Evolutionary conservation across 2,329 filamentous ascomycete genomes (phyloP), one percentile per base, ranked within the genome.

Genomic region (Nannizziopsis barbatae): DNA sequence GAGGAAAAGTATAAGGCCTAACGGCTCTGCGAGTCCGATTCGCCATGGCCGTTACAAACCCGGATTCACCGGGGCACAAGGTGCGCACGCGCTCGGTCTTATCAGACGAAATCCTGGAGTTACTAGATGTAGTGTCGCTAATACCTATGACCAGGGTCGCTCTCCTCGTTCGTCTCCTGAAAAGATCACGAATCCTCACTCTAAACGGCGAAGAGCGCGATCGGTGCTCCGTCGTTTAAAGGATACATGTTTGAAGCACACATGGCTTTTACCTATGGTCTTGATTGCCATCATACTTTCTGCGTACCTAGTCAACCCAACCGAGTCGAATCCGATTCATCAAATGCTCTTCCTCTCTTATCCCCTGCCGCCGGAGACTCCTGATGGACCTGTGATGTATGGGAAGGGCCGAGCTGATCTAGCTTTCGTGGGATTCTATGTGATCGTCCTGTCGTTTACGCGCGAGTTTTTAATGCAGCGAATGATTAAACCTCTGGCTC

Each of bases 391-490:
- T 14, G 66, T 71, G 20, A 84, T 89, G 61, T 96, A 95, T 69
- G 88, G 83, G 65, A 95, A 95, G 66, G 89, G 89, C n/a, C 74
- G 68, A 36, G 84, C 82, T 72, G 89, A 96, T 64, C 73, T 95
- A 47, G 84, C 84, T 38, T 90, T 96, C 59, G 86, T 95, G 47
- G 71, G 73, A 51, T 95, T 95, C 71, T 95, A 95, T 70, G 90
- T 79, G 36, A 71, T 95, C 50, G 83, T 95, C 17, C 76, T 96
- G 52, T 88, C 85, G 52, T 95, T 96, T 65, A 94, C 87, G 9
- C 86, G 89, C 62, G 89, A 96, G 66, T 95, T 95, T 66, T 76
- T 94, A 69, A 95, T 95, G 89, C 89, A 95, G 69, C 82, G 87
- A 59, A 60, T 94, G 44, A 79, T 95, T 50, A 80, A 82, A 10